Base-by-base conservation (phyloP, 108 stramenopile species). In the Cylindrotheca closterium region DNA sequence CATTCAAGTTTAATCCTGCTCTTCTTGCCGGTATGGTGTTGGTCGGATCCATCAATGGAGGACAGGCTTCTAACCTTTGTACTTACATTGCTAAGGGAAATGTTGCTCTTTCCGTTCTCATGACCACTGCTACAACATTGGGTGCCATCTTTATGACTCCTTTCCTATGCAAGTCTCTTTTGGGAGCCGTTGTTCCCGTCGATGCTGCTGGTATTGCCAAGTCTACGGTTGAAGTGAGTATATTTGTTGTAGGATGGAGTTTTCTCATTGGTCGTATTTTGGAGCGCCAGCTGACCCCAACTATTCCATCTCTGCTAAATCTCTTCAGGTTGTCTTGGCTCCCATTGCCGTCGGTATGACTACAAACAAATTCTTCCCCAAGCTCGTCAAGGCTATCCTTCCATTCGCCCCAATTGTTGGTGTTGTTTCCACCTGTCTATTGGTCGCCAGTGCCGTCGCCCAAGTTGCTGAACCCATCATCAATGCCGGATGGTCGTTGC, bases 131-230 rank as follows among this genome's bases (percentile, higher is more conserved):
- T 29, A 98, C 97, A 21, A 98, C 97, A 34, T 70, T 98, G 45
- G 97, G 96, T 7, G 97, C 96, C 8, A 98, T 98, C 69, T 78
- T 98, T 67, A 97, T 96, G 95, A 98, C 97, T 12, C 97, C 97
- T n/a, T 68, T 96, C 23, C 82, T 98, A 12, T 97, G 97, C 74
- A 96, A 98, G 84, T 52, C 71, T 29, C 51, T 98, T 55, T 77
- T 98, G 50, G 97, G 97, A 33, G 79, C 96, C 4, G 95, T 97
- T 45, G 97, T 98, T 18, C 97, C 96, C 30, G 95, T 98, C 17
- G 96, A 98, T 80, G 96, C 97, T 25, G 79, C 69, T 28, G 97
- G 96, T 51, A 98, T 98, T 68, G 97, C 96, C 70, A 54, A 80
- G 33, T 97, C 96, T 31, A 97, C 96, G 45, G 71, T 96, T 64